Percentiles rank a stretch among this genome's conserved stretches.
phyloP scores from a whole-genome alignment of 192 early-diverging fungal genomes.

The Coemansia furcata region DNA sequence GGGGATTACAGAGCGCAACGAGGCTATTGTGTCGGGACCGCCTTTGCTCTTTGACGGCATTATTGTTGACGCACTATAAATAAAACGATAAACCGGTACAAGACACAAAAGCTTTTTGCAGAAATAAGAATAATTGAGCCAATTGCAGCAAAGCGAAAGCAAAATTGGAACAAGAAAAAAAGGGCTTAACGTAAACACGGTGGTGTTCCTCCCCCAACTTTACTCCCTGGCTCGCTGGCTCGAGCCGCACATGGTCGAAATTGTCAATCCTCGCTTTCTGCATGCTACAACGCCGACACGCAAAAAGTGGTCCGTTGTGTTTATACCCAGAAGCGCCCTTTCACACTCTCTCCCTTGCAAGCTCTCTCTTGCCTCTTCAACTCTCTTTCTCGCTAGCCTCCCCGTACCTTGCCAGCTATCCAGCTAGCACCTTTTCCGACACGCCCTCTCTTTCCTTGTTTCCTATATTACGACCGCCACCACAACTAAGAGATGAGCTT shows the following conservation, averaged over 20 bases:
- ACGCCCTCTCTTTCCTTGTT: not conserved
- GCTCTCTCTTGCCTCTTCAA: not conserved
- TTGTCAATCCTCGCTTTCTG: not conserved
- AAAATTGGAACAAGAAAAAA: not conserved
- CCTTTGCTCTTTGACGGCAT: slow-evolving; percentile 32
- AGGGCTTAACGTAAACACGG: not conserved
- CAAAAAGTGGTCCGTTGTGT: not conserved
- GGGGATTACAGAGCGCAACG: slow-evolving; percentile 56
- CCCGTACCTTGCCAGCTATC: not conserved
- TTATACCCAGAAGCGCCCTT: not conserved
- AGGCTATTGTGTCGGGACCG: slow-evolving; percentile 45
- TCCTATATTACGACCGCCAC: not conserved
- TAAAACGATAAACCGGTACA: not conserved
- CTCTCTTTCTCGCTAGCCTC: not conserved
- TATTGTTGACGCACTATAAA: not conserved
- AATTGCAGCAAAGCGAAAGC: not conserved
- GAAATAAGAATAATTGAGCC: not conserved
- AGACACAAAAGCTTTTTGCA: not conserved
- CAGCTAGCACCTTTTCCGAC: not conserved
- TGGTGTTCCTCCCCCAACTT: not conserved
- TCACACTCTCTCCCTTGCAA: not conserved
- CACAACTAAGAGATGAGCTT: slow-evolving; percentile 22
- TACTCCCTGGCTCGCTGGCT: not conserved
- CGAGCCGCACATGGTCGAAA: slow-evolving; percentile 2
- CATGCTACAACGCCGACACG: not conserved